Percentiles rank a stretch among this genome's conserved stretches.
Evolutionary conservation across 1,139 yeast species (phyloP).

Genomic region (Blastobotrys raffinosifermentans): DNA sequence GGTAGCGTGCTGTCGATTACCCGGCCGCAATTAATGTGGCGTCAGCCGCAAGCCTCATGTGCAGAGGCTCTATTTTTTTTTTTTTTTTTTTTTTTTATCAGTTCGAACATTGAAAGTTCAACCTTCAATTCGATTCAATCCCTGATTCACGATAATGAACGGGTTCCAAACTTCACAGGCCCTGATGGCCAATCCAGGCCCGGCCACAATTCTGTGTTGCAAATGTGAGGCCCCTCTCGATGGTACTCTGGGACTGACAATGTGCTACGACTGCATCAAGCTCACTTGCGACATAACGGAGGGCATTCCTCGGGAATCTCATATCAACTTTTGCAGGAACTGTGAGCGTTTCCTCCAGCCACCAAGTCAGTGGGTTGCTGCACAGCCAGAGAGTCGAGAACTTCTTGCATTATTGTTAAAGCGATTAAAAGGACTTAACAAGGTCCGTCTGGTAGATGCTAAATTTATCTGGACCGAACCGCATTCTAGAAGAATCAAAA

Average conservation of each 20-base stretch:
- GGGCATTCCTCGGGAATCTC: constrained; percentile 94
- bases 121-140: too few relatives aligned
- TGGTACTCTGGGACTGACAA: constrained; percentile 84
- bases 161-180: constrained; percentile 1
- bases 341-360: constrained; percentile 96
- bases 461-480: constrained; percentile 98
- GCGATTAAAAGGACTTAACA: constrained; percentile 79
- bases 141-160: too few relatives aligned
- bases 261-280: constrained; percentile 97
- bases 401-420: constrained; percentile 83
- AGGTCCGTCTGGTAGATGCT: constrained; percentile 86
- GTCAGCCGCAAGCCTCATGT: too few relatives aligned
- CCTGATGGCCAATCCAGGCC: constrained; percentile 12
- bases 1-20: too few relatives aligned
- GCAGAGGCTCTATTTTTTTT: too few relatives aligned
- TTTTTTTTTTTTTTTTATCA: constrained; percentile 3
- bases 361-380: constrained; percentile 88
- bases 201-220: constrained; percentile 79
- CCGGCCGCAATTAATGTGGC: too few relatives aligned
- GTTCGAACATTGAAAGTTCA: constrained; percentile 4
- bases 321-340: constrained; percentile 88
- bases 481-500: constrained; percentile 88
- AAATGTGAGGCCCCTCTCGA: constrained; percentile 99
- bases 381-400: constrained; percentile 89
- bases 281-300: constrained; percentile 90